phyloP scores from a whole-genome alignment of 1,284 basidiomycete genomes.

The Golubevia pallescens region DNA sequence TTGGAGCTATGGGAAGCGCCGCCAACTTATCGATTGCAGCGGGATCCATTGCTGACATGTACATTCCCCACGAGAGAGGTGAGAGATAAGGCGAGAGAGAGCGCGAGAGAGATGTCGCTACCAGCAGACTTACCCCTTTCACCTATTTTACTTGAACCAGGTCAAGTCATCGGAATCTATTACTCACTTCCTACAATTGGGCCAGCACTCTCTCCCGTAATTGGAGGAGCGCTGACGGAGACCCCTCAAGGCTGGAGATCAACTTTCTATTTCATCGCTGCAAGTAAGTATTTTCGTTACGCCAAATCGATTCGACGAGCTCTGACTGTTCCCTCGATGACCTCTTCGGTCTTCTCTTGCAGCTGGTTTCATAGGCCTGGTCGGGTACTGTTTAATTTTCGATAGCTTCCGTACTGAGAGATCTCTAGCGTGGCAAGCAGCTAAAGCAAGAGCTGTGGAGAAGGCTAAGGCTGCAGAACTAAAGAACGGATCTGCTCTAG shows the following conservation, averaged over 20 bases:
- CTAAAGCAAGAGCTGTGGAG: background rate
- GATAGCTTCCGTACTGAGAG: constrained; percentile 16
- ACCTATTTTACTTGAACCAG: constrained; percentile 6
- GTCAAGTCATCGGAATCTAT: constrained; percentile 17
- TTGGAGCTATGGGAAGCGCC: constrained; percentile 12
- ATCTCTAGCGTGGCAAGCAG: constrained; percentile 14
- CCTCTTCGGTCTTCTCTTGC: no score
- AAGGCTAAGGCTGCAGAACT: constrained; percentile 1
- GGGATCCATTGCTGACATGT: constrained; percentile 17
- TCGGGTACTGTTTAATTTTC: constrained; percentile 7
- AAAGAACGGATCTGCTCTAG: no score
- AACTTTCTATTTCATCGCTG: constrained; percentile 20
- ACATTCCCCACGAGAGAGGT: background rate
- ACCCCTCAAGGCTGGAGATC: constrained; percentile 11
- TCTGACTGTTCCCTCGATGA: no score
- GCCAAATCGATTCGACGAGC: no score
- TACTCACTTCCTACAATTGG: constrained; percentile 16
- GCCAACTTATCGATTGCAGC: constrained; percentile 17
- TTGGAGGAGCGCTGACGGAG: constrained; percentile 17
- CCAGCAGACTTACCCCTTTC: background rate
- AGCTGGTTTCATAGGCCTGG: no score
- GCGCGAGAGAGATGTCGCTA: background rate
- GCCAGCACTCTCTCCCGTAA: constrained; percentile 17
- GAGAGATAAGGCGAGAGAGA: background rate
- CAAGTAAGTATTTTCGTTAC: constrained; percentile 7